Conservation (phyloP, 2,329 filamentous ascomycete species). For the Trichoderma gracile region DNA sequence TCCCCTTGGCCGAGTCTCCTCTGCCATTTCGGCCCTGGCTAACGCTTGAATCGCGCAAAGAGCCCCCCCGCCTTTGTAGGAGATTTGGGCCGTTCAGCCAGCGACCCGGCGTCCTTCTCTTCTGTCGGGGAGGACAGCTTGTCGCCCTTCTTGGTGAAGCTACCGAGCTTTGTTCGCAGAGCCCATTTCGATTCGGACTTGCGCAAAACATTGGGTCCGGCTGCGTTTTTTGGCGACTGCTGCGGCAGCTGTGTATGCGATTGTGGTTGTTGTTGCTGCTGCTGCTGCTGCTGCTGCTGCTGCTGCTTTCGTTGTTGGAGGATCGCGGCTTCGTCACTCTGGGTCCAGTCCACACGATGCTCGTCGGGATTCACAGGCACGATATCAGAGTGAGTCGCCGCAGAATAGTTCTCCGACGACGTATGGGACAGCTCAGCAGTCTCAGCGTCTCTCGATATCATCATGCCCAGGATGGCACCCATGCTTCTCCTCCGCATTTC, state of each 20-base stretch:
- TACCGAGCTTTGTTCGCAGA: slow-evolving; percentile 46
- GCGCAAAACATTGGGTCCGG: slow-evolving; percentile 38
- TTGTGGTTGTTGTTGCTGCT: background rate
- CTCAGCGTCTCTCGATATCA: slow-evolving; percentile 20
- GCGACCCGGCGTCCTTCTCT: slow-evolving; percentile 26
- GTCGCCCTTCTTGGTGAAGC: slow-evolving; percentile 37
- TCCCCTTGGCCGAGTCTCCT: background rate
- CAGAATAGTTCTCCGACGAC: slow-evolving; percentile 7
- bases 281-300: background rate
- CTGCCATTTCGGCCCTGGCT: slow-evolving; percentile 25
- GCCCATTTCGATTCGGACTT: slow-evolving; percentile 54
- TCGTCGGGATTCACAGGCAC: slow-evolving; percentile 33
- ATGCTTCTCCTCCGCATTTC: slow-evolving; percentile 42
- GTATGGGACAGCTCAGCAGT: background rate
- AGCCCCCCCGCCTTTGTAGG: slow-evolving; percentile 40
- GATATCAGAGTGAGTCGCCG: slow-evolving; percentile 32
- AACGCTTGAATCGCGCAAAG: slow-evolving; percentile 49
- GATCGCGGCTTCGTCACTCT: slow-evolving; percentile 51
- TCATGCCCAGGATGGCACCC: slow-evolving; percentile 36
- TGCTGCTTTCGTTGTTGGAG: slow-evolving; percentile 23
- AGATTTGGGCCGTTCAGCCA: slow-evolving; percentile 35
- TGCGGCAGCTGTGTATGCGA: background rate
- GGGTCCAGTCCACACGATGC: slow-evolving; percentile 58
- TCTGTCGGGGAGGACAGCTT: slow-evolving; percentile 26
- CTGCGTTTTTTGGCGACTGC: background rate